Evolutionary conservation across 495 filamentous ascomycete species (phyloP).

Genomic region (Lasiosphaeriaceae sp.): DNA sequence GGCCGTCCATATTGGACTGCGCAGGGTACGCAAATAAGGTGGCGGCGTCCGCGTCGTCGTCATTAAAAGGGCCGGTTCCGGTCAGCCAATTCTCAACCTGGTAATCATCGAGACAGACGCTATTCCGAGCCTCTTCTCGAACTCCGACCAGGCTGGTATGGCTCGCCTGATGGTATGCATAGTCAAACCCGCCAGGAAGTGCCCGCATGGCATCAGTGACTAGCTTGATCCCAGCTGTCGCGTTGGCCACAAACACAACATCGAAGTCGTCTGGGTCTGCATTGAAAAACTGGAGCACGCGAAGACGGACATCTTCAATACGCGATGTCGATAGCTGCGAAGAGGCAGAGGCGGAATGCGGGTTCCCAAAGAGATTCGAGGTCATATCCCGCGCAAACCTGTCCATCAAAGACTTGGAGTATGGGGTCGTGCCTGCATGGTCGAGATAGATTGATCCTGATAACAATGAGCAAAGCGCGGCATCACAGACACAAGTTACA

Average conservation of each 20-base stretch:
- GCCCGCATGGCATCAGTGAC: constrained; percentile 72
- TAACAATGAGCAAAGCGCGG: constrained; percentile 13
- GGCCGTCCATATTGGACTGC: constrained; percentile 93
- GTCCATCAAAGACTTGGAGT: constrained; percentile 77
- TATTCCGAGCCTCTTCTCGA: constrained; percentile 63
- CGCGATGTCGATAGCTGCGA: constrained; percentile 71
- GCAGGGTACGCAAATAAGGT: constrained; percentile 79
- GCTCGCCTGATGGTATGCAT: constrained; percentile 76
- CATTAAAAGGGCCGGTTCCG: constrained; percentile 19
- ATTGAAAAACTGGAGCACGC: constrained; percentile 74
- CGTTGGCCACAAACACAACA: constrained; percentile 86
- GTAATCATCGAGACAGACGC: constrained; percentile 63
- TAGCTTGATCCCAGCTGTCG: constrained; percentile 86
- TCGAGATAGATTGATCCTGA: constrained; percentile 80
- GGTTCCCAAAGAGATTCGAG: constrained; percentile 80
- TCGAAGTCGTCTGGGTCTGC: constrained; percentile 83
- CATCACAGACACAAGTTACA: not conserved
- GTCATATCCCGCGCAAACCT: constrained; percentile 71
- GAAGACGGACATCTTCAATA: constrained; percentile 71
- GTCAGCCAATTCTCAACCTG: constrained; percentile 68
- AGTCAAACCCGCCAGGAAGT: constrained; percentile 65
- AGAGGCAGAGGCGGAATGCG: constrained; percentile 79
- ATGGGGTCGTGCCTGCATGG: constrained; percentile 85
- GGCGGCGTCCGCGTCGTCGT: constrained; percentile 1
- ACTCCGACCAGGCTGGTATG: constrained; percentile 89